Evolutionary conservation across 2,329 filamentous ascomycete species (phyloP).

Genomic region (Hymenoscyphus linearis): DNA sequence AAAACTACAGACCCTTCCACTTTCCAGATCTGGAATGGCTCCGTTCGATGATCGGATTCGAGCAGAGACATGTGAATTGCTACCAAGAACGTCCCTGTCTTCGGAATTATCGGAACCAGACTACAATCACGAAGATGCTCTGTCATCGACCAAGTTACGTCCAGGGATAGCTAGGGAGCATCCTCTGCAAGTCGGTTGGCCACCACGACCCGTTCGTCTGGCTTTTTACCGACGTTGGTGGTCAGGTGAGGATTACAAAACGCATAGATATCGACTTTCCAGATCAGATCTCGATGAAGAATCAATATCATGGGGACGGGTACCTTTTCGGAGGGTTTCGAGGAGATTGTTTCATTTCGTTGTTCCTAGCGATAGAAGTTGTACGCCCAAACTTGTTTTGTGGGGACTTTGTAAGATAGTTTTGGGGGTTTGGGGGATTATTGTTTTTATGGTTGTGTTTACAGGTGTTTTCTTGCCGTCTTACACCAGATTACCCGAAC

Average conservation of each 20-base stretch:
- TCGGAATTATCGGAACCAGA: neutral
- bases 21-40: neutral
- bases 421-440: neutral
- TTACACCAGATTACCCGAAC: neutral
- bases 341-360: neutral
- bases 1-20: neutral
- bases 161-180: neutral
- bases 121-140: neutral
- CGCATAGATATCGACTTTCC: neutral
- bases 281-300: neutral
- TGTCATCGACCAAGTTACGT: neutral
- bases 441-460: neutral
- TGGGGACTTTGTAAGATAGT: neutral
- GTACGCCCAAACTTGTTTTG: neutral
- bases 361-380: neutral
- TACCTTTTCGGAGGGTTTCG: neutral
- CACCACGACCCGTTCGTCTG: neutral
- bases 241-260: neutral
- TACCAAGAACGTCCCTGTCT: neutral
- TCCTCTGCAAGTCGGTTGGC: neutral
- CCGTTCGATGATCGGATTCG: neutral
- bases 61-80: neutral
- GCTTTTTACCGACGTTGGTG: neutral
- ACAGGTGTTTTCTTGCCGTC: slow-evolving; percentile 1
- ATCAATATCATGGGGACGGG: neutral